Evolutionary conservation across 257 asterid genomes (phyloP).

Genomic region (Galeopsis tetrahit): DNA sequence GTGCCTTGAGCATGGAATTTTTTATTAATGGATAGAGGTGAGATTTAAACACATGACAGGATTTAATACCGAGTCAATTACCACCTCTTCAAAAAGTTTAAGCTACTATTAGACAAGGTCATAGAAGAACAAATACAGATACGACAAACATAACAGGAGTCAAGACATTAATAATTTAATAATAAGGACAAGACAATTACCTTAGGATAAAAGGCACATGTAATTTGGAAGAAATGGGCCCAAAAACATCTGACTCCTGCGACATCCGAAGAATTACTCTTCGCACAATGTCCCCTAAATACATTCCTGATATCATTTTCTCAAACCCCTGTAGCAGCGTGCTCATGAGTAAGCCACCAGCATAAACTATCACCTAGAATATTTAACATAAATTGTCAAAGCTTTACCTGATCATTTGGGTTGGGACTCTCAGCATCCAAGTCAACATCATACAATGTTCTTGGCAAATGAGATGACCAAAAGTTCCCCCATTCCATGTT

Average conservation of each 20-base stretch:
- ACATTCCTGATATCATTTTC: conserved; percentile 97
- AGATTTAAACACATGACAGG: background rate
- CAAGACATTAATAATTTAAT: background rate
- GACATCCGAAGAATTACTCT: conserved; percentile 83
- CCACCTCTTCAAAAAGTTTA: background rate
- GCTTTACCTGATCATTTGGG: conserved; percentile 76
- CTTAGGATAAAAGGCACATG: conserved; percentile 70
- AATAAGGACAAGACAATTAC: conserved; percentile 40
- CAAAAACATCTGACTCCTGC: conserved; percentile 66
- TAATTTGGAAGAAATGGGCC: conserved; percentile 63
- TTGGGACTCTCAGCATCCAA: conserved; percentile 84
- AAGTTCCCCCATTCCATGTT: conserved; percentile 98
- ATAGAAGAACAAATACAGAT: background rate
- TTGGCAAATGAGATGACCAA: conserved; percentile 91
- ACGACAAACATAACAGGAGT: background rate
- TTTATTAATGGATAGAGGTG: background rate
- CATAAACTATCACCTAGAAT: conserved; percentile 10
- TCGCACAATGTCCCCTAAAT: conserved; percentile 87
- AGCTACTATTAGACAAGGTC: background rate
- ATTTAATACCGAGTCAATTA: background rate
- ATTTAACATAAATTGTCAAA: background rate
- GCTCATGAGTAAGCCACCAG: conserved; percentile 30
- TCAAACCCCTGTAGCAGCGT: conserved; percentile 69
- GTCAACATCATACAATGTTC: conserved; percentile 73
- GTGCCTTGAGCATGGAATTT: background rate